Evolutionary conservation across 1,284 basidiomycete species (phyloP), one percentile per base, ranked within the genome.

Genomic region (Ustilago loliicola): DNA sequence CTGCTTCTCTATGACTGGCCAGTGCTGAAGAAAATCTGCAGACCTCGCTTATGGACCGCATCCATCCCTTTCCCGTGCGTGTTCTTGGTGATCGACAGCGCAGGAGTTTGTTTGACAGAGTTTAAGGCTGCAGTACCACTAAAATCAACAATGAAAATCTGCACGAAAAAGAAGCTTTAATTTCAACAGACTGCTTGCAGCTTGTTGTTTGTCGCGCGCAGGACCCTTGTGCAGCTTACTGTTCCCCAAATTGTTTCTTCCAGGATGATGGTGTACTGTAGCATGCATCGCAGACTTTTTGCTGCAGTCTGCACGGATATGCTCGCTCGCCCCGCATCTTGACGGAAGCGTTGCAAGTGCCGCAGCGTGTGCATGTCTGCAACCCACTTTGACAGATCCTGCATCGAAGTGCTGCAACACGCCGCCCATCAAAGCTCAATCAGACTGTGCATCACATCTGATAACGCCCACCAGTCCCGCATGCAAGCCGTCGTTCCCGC

Each of bases 11-110:
- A 9, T 13, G n/a, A 47, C 45, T 47, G 52, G 52, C 36, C 52
- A 54, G 32, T 54, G 52, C 32, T 30, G 52, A 21, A 30, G n/a
- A n/a, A 19, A 34, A 34, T 25, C 25, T 38, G 9, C 8, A n/a
- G 15, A 48, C 25, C 52, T 54, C 52, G 52, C 52, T 54, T 54
- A 54, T 10, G 25, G 50, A 54, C 11, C 32, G 10, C 25, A 9
- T 32, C n/a, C n/a, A 10, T 29, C 21, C n/a, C 11, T n/a, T 34
- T 54, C 52, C 32, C 52, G 52, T 54, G 52, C 52, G 52, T 54
- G 52, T 32, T 32, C n/a, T n/a, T n/a, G n/a, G 52, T 54, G 52
- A 54, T 54, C 52, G 52, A 36, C 52, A n/a, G 52, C 30, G 55
- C 55, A 57, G 55, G 36, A 13, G 6, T 34, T 57, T 42, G 36